phyloP scores from a whole-genome alignment of 2,329 filamentous ascomycete species.

The Botrytis squamosa region DNA sequence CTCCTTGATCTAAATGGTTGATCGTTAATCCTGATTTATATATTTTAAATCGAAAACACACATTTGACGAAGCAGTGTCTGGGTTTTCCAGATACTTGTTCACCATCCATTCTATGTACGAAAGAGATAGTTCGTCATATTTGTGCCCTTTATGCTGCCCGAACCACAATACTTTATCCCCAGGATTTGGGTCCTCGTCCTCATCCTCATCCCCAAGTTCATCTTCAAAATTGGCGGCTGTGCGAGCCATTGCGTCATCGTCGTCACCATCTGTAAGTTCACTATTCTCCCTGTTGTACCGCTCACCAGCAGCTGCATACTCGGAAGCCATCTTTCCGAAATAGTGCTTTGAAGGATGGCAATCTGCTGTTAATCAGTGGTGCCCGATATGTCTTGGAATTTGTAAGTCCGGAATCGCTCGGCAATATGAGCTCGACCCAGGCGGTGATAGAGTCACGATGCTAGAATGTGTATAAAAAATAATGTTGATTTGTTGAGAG shows the following conservation, averaged over 20 bases:
- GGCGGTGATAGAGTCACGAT: no score
- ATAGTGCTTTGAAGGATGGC: not conserved
- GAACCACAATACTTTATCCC: not conserved
- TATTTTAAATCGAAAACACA: not conserved
- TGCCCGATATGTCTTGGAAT: not conserved
- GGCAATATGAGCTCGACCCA: not conserved
- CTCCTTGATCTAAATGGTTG: not conserved
- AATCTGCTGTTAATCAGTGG: not conserved
- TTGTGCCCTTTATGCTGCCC: not conserved
- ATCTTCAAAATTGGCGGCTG: not conserved
- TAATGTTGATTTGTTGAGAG: no score
- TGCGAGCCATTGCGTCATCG: not conserved
- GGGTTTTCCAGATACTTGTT: not conserved
- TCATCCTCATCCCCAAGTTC: not conserved
- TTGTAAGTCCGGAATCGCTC: not conserved
- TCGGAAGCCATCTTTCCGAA: not conserved
- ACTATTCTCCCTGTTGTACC: not conserved
- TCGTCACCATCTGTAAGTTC: not conserved
- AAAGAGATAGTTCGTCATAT: not conserved
- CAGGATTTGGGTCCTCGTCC: conserved; percentile 3
- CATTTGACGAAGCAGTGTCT: not conserved
- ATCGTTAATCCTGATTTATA: not conserved
- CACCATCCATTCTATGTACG: not conserved
- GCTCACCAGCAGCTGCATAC: not conserved
- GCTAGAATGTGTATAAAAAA: no score